A percentile compares a stretch with the other conserved stretches of the same genome.
Evolutionary conservation across 306 rosid species (phyloP).

Genomic region (Benincasa hispida): DNA sequence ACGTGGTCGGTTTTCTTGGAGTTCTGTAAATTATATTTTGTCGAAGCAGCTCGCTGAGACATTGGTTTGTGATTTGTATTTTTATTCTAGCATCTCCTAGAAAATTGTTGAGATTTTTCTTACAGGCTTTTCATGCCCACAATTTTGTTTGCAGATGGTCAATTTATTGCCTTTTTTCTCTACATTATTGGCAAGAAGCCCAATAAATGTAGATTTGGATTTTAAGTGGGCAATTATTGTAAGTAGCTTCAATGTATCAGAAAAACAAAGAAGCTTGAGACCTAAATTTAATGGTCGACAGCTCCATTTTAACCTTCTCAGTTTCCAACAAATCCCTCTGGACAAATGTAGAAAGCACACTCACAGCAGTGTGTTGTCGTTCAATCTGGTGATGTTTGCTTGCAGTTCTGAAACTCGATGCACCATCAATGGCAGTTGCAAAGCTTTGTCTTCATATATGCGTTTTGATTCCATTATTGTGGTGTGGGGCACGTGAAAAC

Average conservation of each 20-base stretch:
- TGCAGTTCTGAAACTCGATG: constrained; percentile 1
- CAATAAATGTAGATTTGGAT: constrained; percentile 3
- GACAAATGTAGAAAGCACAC: neutral
- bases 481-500: constrained; percentile 1
- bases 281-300: constrained; percentile 4
- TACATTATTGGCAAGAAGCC: constrained; percentile 2
- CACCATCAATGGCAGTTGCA: neutral
- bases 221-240: constrained; percentile 10
- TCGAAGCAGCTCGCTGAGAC: constrained; percentile 93
- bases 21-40: constrained; percentile 42
- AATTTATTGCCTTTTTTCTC: neutral
- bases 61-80: constrained; percentile 10
- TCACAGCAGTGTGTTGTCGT: neutral
- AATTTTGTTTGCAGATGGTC: constrained; percentile 6
- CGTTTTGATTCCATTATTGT: neutral
- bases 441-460: constrained; percentile 4
- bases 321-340: neutral
- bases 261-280: neutral
- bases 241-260: neutral
- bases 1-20: neutral
- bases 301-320: neutral
- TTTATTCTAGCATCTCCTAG: constrained; percentile 13
- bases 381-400: neutral
- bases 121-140: neutral
- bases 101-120: constrained; percentile 13